Evolutionary conservation across 1,139 yeast species (phyloP).

Genomic region (Yamadazyma taylorii): DNA sequence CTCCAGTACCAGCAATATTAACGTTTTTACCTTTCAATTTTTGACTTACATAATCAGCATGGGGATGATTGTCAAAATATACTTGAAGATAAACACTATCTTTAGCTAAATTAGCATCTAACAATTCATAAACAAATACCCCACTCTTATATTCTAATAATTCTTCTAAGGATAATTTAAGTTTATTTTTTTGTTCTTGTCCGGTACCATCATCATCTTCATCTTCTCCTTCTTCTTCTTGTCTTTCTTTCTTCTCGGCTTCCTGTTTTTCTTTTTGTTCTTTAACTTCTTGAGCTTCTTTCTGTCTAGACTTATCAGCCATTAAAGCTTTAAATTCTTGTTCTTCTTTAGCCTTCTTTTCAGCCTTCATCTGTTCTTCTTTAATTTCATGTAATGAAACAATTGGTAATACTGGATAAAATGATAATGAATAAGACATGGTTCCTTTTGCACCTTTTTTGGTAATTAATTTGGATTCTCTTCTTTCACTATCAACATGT

Average conservation of each 20-base stretch:
- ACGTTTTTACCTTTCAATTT: conserved; percentile 37
- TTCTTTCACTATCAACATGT: conserved; percentile 54
- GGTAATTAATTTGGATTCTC: conserved; percentile 62
- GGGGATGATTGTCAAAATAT: conserved; percentile 72
- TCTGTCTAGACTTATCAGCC: conserved; percentile 27
- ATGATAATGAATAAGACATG: conserved; percentile 69
- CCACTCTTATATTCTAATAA: conserved; percentile 68
- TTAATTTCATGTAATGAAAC: conserved; percentile 70
- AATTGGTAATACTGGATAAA: conserved; percentile 80
- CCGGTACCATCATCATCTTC: conserved; percentile 40
- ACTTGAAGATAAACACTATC: conserved; percentile 65
- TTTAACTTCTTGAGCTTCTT: conserved; percentile 18
- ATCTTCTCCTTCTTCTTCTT: conserved; percentile 33
- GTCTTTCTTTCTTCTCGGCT: conserved; percentile 16
- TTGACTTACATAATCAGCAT: conserved; percentile 57
- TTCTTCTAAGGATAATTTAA: conserved; percentile 63
- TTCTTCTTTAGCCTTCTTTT: conserved; percentile 26
- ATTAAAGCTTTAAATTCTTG: conserved; percentile 30
- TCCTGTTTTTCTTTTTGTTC: conserved; percentile 22
- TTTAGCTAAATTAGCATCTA: conserved; percentile 55
- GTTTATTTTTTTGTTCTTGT: conserved; percentile 41
- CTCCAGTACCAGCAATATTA: conserved; percentile 64
- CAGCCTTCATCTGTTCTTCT: conserved; percentile 48
- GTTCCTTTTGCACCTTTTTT: conserved; percentile 82
- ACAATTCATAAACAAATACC: conserved; percentile 65